Evolutionary conservation across 768 basidiomycete species (phyloP).

Genomic region (Dacryopinax spathularia): DNA sequence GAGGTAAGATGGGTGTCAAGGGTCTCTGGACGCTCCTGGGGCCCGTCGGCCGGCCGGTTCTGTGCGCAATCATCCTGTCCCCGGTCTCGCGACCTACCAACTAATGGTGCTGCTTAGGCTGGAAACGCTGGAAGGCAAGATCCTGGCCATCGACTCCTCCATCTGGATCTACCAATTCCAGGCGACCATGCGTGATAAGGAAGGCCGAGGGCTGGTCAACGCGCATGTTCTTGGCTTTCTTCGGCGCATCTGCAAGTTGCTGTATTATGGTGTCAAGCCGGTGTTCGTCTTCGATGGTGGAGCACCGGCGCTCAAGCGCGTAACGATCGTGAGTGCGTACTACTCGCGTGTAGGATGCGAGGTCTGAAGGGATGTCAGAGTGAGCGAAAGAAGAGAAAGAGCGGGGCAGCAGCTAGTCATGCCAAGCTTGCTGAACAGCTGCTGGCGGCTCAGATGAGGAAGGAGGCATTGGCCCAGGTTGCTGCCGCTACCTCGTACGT

Average conservation of each 20-base stretch:
- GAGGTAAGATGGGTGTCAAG: slow-evolving; percentile 85
- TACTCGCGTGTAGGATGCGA: slow-evolving; percentile 5
- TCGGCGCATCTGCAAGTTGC: slow-evolving; percentile 78
- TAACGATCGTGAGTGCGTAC: slow-evolving; percentile 56
- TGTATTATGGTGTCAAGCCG: slow-evolving; percentile 95
- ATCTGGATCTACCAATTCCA: slow-evolving; percentile 99
- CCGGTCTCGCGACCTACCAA: not conserved
- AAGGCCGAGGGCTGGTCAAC: slow-evolving; percentile 77
- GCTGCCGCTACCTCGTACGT: slow-evolving; percentile 3
- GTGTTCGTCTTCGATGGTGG: slow-evolving; percentile 99
- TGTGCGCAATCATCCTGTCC: slow-evolving; percentile 33
- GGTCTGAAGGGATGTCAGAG: slow-evolving; percentile 33
- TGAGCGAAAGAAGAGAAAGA: slow-evolving; percentile 81
- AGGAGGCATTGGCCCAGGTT: slow-evolving; percentile 60
- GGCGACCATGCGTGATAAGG: slow-evolving; percentile 96
- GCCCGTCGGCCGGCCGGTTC: slow-evolving; percentile 87
- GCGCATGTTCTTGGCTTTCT: slow-evolving; percentile 88
- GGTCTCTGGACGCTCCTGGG: slow-evolving; percentile 83
- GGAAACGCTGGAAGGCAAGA: slow-evolving; percentile 89
- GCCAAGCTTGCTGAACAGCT: slow-evolving; percentile 79
- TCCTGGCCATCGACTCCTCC: slow-evolving; percentile 93
- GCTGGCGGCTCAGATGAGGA: slow-evolving; percentile 82
- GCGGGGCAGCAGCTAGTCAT: slow-evolving; percentile 75
- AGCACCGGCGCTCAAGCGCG: slow-evolving; percentile 76
- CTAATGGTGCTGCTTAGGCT: slow-evolving; percentile 37